Conservation (phyloP, 805 yeast genomes). For the Phaffomyces opuntiae region DNA sequence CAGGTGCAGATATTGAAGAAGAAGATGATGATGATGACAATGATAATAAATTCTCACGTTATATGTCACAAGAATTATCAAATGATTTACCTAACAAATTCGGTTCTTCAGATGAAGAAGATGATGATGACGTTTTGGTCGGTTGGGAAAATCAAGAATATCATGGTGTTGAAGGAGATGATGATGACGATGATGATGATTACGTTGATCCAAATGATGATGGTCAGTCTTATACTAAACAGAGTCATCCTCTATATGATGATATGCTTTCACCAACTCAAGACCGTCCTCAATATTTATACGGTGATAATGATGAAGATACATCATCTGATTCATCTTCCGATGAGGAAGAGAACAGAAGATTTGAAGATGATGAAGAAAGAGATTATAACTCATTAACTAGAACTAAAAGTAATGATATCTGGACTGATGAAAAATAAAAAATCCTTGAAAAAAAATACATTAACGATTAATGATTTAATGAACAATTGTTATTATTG, state of each 20-base stretch:
- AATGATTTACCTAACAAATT: constrained; percentile 50
- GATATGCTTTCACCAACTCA: constrained; percentile 24
- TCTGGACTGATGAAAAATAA: constrained; percentile 26
- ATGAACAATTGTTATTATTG: constrained; percentile 5
- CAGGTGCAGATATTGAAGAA: constrained; percentile 19
- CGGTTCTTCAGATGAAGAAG: constrained; percentile 45
- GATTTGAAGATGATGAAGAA: constrained; percentile 25
- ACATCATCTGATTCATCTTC: constrained; percentile 13
- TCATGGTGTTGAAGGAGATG: constrained; percentile 19
- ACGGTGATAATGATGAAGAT: constrained; percentile 16
- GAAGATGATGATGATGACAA: constrained; percentile 18
- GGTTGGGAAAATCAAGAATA: constrained; percentile 13
- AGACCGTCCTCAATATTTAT: constrained; percentile 19
- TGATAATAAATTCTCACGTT: constrained; percentile 31
- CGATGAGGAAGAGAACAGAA: constrained; percentile 21
- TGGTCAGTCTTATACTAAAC: constrained; percentile 64
- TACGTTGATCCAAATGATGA: constrained; percentile 79
- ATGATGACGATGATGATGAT: constrained; percentile 52
- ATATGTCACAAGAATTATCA: constrained; percentile 70
- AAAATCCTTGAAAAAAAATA: background rate
- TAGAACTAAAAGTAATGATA: constrained; percentile 31
- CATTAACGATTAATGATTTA: constrained; percentile 3
- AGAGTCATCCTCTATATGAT: constrained; percentile 50
- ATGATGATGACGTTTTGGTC: constrained; percentile 25
- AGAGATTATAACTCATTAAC: constrained; percentile 25